phyloP scores from a whole-genome alignment of 78 protist species.

The Tieghemostelium lacteum region DNA sequence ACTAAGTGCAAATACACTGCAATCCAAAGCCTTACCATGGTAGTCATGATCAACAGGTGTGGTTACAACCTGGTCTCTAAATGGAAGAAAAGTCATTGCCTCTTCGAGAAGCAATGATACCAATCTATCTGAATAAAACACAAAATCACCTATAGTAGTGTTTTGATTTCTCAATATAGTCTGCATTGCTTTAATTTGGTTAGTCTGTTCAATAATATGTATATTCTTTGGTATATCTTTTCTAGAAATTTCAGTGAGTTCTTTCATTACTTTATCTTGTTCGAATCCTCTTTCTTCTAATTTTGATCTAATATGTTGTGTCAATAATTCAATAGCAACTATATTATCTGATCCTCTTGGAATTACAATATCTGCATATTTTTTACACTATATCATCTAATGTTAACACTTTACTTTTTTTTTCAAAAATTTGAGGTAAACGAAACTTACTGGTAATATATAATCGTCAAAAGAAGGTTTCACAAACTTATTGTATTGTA shows the following conservation, averaged over 20 bases:
- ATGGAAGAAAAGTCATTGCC: conserved; percentile 82
- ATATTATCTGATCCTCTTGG: conserved; percentile 88
- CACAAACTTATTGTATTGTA: conserved; percentile 86
- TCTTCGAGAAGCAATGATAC: conserved; percentile 84
- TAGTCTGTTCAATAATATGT: conserved; percentile 31
- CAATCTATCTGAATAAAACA: conserved; percentile 86
- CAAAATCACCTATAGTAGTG: conserved; percentile 64
- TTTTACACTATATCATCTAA: conserved; percentile 66
- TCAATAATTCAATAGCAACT: conserved; percentile 78
- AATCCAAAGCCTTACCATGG: conserved; percentile 22
- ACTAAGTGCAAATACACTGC: conserved; percentile 79
- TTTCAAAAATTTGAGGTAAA: not conserved
- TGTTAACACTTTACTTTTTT: not conserved
- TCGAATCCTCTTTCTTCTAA: conserved; percentile 70
- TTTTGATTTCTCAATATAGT: conserved; percentile 59
- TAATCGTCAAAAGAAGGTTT: conserved; percentile 91
- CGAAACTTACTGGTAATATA: conserved; percentile 79
- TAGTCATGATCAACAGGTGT: conserved; percentile 82
- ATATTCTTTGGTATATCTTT: conserved; percentile 17
- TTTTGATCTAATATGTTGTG: conserved; percentile 70
- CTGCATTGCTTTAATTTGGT: conserved; percentile 52
- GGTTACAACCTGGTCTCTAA: conserved; percentile 21
- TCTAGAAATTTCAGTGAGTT: not conserved
- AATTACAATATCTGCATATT: conserved; percentile 88
- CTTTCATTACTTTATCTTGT: conserved; percentile 25